These are phyloP conservation scores for Capsella rubella DNA, from an alignment of 441 rosid genomes.

Conservation along the genomic window DNA sequence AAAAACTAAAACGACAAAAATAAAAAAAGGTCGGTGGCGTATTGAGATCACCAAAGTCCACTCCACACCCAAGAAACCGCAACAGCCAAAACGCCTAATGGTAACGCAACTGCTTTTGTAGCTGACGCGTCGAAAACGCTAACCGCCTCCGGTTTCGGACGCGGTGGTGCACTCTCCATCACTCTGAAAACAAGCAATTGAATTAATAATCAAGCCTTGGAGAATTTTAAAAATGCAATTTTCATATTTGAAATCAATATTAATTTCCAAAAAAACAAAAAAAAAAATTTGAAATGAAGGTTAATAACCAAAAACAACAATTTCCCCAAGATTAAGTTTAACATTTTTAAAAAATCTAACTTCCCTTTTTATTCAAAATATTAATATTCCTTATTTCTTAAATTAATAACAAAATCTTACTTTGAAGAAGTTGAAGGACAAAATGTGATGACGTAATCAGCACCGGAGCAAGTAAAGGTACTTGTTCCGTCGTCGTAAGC, in stretches of 20 bases:
- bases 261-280: no score
- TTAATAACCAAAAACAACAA: no score
- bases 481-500: conserved; percentile 91
- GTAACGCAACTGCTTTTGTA: conserved; percentile 1
- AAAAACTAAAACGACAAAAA: background rate
- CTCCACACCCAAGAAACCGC: conserved; percentile 14
- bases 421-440: conserved; percentile 66
- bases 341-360: no score
- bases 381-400: background rate
- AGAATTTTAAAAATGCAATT: no score
- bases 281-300: no score
- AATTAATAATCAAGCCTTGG: no score
- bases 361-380: no score
- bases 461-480: conserved; percentile 74
- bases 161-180: background rate
- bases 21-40: conserved; percentile 8
- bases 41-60: conserved; percentile 19
- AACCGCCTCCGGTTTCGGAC: conserved; percentile 14
- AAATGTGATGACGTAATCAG: conserved; percentile 80
- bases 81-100: conserved; percentile 25
- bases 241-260: no score
- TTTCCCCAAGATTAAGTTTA: no score
- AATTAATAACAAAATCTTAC: conserved; percentile 41
- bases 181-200: background rate
- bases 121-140: conserved; percentile 13